phyloP scores from a whole-genome alignment of 371 early-diverging fungal genomes.

The Mortierella sp. region DNA sequence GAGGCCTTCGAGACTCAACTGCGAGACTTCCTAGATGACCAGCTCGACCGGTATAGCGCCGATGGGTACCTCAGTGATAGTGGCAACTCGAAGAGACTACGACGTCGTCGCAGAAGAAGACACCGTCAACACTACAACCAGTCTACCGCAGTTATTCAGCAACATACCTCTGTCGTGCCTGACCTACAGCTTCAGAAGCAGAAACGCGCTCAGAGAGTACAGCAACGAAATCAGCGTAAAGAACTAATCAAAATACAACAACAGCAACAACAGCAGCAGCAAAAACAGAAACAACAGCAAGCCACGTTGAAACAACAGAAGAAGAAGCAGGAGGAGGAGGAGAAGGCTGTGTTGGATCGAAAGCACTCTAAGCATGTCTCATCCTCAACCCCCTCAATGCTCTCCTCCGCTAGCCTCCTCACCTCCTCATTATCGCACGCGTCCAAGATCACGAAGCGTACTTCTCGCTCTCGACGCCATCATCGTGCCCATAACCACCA shows the following conservation, averaged over 20 bases:
- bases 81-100: slow-evolving; percentile 16
- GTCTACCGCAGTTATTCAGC: slow-evolving; percentile 32
- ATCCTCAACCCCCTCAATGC: background rate
- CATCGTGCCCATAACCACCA: background rate
- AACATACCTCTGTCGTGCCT: slow-evolving; percentile 21
- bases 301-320: slow-evolving; percentile 26
- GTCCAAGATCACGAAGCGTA: slow-evolving; percentile 8
- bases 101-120: slow-evolving; percentile 42
- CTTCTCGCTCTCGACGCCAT: slow-evolving; percentile 6
- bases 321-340: slow-evolving; percentile 26
- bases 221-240: slow-evolving; percentile 20
- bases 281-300: slow-evolving; percentile 22
- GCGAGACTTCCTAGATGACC: slow-evolving; percentile 28
- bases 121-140: slow-evolving; percentile 38
- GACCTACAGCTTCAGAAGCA: slow-evolving; percentile 2
- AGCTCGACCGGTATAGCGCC: slow-evolving; percentile 2
- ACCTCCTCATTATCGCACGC: background rate
- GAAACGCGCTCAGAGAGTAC: slow-evolving; percentile 15
- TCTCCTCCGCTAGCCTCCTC: background rate
- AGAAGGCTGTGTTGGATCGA: slow-evolving; percentile 1
- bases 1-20: slow-evolving; percentile 57
- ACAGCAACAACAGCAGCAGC: slow-evolving; percentile 23
- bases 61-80: slow-evolving; percentile 14
- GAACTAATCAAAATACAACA: slow-evolving; percentile 12
- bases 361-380: slow-evolving; percentile 1